Conservation (phyloP, 192 early-diverging fungal genomes). For the Chytriomyces sp. region DNA sequence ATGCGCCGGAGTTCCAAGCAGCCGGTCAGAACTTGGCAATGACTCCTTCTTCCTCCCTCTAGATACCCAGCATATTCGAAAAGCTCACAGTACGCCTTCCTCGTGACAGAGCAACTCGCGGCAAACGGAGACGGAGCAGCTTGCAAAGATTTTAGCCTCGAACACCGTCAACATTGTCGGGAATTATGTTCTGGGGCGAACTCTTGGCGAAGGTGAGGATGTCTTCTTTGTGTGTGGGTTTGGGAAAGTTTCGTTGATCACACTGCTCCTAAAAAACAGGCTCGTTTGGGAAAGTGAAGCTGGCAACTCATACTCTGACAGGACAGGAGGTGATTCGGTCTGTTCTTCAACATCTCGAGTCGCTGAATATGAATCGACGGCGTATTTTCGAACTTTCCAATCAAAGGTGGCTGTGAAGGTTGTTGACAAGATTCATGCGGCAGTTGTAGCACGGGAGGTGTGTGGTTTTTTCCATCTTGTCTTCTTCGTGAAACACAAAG, state of each 20-base stretch:
- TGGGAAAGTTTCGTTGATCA: background rate
- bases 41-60: too few species aligned
- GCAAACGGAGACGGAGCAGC: conserved; percentile 39
- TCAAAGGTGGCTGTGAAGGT: conserved; percentile 61
- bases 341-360: background rate
- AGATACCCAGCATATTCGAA: too few species aligned
- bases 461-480: background rate
- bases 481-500: conserved; percentile 52
- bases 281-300: conserved; percentile 59
- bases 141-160: conserved; percentile 39
- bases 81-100: too few species aligned
- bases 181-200: conserved; percentile 50
- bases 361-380: too few species aligned
- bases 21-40: too few species aligned
- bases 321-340: conserved; percentile 44
- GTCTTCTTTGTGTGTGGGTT: background rate
- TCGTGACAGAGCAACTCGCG: background rate
- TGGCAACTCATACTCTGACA: conserved; percentile 50
- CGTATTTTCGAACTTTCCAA: background rate
- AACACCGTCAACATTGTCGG: conserved; percentile 38
- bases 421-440: conserved; percentile 57
- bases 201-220: conserved; percentile 53
- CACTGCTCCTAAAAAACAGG: conserved; percentile 31
- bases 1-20: too few species aligned
- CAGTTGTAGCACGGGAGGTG: conserved; percentile 52